Evolutionary conservation across 768 basidiomycete species (phyloP).

Genomic region (Leccinum broughii): DNA sequence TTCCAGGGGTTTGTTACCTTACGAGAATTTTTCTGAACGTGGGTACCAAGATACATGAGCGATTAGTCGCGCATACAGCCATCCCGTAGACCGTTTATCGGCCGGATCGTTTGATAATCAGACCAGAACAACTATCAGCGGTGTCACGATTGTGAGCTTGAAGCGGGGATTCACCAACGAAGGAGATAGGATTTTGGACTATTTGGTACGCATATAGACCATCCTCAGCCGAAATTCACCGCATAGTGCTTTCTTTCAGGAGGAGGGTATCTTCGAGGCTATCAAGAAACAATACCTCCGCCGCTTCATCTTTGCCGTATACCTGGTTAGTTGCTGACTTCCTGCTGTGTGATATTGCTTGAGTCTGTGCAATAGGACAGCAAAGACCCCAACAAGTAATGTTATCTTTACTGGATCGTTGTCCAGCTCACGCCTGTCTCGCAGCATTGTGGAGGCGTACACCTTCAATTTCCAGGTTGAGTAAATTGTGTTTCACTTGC

Average conservation of each 20-base stretch:
- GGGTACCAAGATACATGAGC: constrained; percentile 6
- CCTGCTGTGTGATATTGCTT: background rate
- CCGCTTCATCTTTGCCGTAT: constrained; percentile 84
- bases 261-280: constrained; percentile 85
- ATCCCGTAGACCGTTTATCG: constrained; percentile 27
- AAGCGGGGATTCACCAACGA: constrained; percentile 79
- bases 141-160: constrained; percentile 73
- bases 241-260: constrained; percentile 43
- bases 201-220: constrained; percentile 54
- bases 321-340: constrained; percentile 53
- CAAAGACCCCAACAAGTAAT: constrained; percentile 82
- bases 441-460: constrained; percentile 83
- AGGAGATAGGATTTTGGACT: constrained; percentile 80
- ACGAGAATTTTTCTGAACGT: constrained; percentile 79
- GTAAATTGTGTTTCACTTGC: background rate
- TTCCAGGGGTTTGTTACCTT: constrained; percentile 68
- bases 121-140: constrained; percentile 48
- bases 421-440: constrained; percentile 12
- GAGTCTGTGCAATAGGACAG: constrained; percentile 55
- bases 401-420: constrained; percentile 12
- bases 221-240: constrained; percentile 8
- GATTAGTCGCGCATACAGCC: background rate
- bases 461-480: constrained; percentile 81
- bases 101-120: constrained; percentile 41
- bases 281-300: constrained; percentile 81